phyloP scores from a whole-genome alignment of 2,329 filamentous ascomycete species.

The Botryotinia narcissicola region DNA sequence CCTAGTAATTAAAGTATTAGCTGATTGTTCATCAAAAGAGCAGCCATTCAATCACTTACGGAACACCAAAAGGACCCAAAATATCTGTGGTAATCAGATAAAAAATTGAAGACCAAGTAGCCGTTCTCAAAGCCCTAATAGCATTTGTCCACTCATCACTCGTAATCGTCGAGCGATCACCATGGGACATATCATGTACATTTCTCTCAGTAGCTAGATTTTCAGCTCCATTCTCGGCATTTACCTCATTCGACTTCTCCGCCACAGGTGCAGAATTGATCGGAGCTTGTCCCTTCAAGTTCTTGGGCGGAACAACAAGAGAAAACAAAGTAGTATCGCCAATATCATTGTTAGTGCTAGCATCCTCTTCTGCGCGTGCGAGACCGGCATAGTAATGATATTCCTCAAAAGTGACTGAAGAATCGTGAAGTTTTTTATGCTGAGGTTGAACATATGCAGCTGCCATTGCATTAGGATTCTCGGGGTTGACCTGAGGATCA shows the following conservation, averaged over 20 bases:
- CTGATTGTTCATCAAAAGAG: neutral
- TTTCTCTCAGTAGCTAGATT: neutral
- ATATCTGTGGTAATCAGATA: slow-evolving; percentile 27
- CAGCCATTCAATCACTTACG: slow-evolving; percentile 18
- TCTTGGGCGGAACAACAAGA: slow-evolving; percentile 22
- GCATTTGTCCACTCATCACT: slow-evolving; percentile 48
- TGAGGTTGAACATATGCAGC: slow-evolving; percentile 5
- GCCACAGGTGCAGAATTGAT: neutral
- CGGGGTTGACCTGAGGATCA: neutral
- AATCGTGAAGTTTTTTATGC: slow-evolving; percentile 32
- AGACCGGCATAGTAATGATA: slow-evolving; percentile 39
- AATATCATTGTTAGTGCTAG: slow-evolving; percentile 7
- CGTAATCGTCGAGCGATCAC: slow-evolving; percentile 23
- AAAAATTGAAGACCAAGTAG: slow-evolving; percentile 47
- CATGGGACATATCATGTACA: neutral
- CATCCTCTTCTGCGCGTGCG: slow-evolving; percentile 30
- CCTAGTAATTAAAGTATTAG: neutral
- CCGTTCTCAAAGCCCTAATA: slow-evolving; percentile 45
- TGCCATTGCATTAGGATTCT: neutral
- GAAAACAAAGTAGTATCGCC: slow-evolving; percentile 18
- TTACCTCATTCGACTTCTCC: neutral
- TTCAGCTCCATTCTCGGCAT: slow-evolving; percentile 1
- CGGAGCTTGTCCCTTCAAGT: slow-evolving; percentile 12
- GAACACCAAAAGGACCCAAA: slow-evolving; percentile 22
- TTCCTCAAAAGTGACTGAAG: slow-evolving; percentile 38